Percentiles rank a stretch among this genome's conserved stretches.
Conservation (phyloP, 108 stramenopile genomes). For the Nannochloropsis salina region DNA sequence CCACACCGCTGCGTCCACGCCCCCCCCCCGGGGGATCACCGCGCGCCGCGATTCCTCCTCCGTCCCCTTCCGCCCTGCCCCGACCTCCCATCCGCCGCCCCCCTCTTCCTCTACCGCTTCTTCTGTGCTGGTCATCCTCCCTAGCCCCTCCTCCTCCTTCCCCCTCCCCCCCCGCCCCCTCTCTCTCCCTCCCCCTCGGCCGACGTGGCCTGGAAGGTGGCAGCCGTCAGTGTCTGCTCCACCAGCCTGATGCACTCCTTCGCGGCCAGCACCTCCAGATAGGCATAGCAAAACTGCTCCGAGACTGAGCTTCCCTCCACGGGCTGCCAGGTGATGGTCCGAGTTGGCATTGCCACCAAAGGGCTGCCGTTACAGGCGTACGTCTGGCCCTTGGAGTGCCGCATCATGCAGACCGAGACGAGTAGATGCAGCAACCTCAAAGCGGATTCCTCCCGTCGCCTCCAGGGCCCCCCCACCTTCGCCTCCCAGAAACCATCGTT, state of each 20-base stretch:
- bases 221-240: neutral
- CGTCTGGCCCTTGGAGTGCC: slow-evolving; percentile 67
- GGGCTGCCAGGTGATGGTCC: neutral
- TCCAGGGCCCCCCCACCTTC: slow-evolving; percentile 56
- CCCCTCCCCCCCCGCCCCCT: neutral
- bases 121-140: too few relatives aligned
- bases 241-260: slow-evolving; percentile 28
- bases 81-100: neutral
- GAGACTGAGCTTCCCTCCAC: slow-evolving; percentile 4
- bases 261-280: slow-evolving; percentile 33
- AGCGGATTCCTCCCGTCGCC: slow-evolving; percentile 18
- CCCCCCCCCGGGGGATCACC: too few relatives aligned
- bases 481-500: slow-evolving; percentile 75
- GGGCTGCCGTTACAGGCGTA: neutral
- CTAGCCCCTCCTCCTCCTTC: neutral
- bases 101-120: neutral
- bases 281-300: slow-evolving; percentile 22
- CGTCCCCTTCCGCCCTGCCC: neutral
- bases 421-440: slow-evolving; percentile 57
- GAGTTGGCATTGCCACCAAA: neutral
- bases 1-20: neutral
- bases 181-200: neutral
- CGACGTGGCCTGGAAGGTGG: neutral
- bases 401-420: slow-evolving; percentile 57
- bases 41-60: neutral